Base-by-base conservation (phyloP, 371 early-diverging fungal species). In the Coemansia sp. region DNA sequence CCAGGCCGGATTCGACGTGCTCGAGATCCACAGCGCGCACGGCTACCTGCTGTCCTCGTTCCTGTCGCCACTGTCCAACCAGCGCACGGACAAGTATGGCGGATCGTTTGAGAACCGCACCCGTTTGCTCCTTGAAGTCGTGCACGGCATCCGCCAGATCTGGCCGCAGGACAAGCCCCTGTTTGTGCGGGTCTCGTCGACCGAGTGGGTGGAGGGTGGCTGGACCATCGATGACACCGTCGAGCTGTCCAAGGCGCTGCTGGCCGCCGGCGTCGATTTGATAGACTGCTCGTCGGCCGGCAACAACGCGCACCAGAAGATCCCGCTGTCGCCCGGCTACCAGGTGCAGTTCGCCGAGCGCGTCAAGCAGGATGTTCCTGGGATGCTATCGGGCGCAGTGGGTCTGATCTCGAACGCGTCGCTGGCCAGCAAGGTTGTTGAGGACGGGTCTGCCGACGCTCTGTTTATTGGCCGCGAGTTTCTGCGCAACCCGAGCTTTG, bases 1-100 rank as follows among this genome's bases (percentile, higher is more conserved):
- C 13, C 76, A 86, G 61, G 92, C 90, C 6, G 95, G 92, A 0
- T 88, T 93, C 72, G 93, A 96, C 51, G 87, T 86, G 0, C 67
- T 95, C 26, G 94, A 96, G 77, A 81, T 96, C 47, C 96, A 96
- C 64, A 85, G 83, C 49, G 92, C 91, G 0, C 87, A 86, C 65
- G 91, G 92, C 5, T 94, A 93, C 75, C 78, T 94, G 45, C 59
- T 92, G 54, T 83, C 86, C 70, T 82, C 82, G 65, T 96, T 96
- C 66, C 69, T 92, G 16, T 90, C 90, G 30, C 91, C 93, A 2
- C 62, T 89, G 10, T 82, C 87, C 42, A 96, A 95, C 80, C 66
- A 83, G 35, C 86, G 96, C 42, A 90, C 91, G 0, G 96, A 95
- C 70, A 67, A 86, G 49, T 95, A 93, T 70, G 85, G 88, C 50